Evolutionary conservation across 306 rosid species (phyloP).

Genomic region (Corylus heterophylla): DNA sequence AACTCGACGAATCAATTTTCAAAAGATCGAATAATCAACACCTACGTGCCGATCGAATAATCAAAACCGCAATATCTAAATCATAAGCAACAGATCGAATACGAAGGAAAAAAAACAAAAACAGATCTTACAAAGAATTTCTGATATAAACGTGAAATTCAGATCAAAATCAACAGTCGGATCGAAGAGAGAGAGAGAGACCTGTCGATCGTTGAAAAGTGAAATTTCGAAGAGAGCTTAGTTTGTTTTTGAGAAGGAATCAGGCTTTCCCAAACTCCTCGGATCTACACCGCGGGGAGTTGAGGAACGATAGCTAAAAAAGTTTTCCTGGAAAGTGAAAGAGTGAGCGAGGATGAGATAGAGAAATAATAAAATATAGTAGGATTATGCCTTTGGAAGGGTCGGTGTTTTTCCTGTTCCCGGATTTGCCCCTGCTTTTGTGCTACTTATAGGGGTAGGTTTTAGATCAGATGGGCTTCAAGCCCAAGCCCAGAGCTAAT

Average conservation of each 20-base stretch:
- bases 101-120: not conserved
- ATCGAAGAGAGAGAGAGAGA: slow-evolving; percentile 10
- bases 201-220: slow-evolving; percentile 27
- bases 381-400: not conserved
- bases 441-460: not conserved
- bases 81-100: not conserved
- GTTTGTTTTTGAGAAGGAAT: slow-evolving; percentile 17
- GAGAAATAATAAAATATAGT: slow-evolving; percentile 7
- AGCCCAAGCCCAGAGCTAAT: not conserved
- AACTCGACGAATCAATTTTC: not conserved
- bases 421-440: slow-evolving; percentile 26
- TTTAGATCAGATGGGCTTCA: not conserved
- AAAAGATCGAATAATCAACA: not conserved
- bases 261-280: slow-evolving; percentile 72
- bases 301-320: slow-evolving; percentile 33
- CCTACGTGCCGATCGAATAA: slow-evolving; percentile 31
- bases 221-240: slow-evolving; percentile 2
- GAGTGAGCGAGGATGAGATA: not conserved
- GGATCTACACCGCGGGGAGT: slow-evolving; percentile 84
- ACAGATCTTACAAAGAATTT: no score
- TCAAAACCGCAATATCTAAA: not conserved
- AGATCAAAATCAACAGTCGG: not conserved
- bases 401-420: slow-evolving; percentile 3
- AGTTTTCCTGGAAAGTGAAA: slow-evolving; percentile 17
- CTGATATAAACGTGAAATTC: not conserved